These are phyloP conservation scores for Echinochloa phyllopogon DNA, from an alignment of 176 grass and related monocot genomes.

Conservation along the genomic window DNA sequence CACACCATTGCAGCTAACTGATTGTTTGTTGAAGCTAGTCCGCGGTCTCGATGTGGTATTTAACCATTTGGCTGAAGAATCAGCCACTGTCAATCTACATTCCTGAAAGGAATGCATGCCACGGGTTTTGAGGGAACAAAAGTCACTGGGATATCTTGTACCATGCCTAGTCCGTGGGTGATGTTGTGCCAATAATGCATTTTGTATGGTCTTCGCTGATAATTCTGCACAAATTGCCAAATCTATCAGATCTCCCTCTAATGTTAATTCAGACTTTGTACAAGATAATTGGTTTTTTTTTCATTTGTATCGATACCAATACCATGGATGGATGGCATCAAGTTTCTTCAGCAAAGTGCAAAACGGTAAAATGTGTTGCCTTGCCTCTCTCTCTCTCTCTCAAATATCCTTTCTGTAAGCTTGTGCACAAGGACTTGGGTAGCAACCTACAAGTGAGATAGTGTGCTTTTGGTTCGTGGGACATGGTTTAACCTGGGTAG, in stretches of 20 bases:
- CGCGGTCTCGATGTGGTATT: slow-evolving; percentile 53
- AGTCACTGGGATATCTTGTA: slow-evolving; percentile 62
- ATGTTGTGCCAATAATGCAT: slow-evolving; percentile 74
- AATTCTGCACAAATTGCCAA: slow-evolving; percentile 91
- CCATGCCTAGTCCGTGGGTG: slow-evolving; percentile 62
- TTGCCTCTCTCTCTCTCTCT: no score
- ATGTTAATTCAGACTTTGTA: slow-evolving; percentile 31
- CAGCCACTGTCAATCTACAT: slow-evolving; percentile 68
- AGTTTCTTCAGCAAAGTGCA: slow-evolving; percentile 29
- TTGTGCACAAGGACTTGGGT: neutral
- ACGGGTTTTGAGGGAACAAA: slow-evolving; percentile 64
- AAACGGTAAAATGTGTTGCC: neutral
- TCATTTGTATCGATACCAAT: slow-evolving; percentile 4
- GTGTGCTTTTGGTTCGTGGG: neutral
- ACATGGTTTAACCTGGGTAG: neutral
- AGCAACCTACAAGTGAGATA: neutral
- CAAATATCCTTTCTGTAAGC: neutral
- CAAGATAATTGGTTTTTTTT: slow-evolving; percentile 41
- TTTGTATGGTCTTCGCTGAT: slow-evolving; percentile 84
- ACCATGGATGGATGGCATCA: neutral
- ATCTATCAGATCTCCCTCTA: slow-evolving; percentile 63
- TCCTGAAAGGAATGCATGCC: slow-evolving; percentile 54
- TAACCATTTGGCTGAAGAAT: slow-evolving; percentile 71
- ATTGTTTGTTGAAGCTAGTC: slow-evolving; percentile 59
- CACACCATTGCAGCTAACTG: slow-evolving; percentile 85